Evolutionary conservation across 345 rosid genomes (phyloP), one percentile per base, ranked within the genome.

Genomic region (Gossypium anomalum): DNA sequence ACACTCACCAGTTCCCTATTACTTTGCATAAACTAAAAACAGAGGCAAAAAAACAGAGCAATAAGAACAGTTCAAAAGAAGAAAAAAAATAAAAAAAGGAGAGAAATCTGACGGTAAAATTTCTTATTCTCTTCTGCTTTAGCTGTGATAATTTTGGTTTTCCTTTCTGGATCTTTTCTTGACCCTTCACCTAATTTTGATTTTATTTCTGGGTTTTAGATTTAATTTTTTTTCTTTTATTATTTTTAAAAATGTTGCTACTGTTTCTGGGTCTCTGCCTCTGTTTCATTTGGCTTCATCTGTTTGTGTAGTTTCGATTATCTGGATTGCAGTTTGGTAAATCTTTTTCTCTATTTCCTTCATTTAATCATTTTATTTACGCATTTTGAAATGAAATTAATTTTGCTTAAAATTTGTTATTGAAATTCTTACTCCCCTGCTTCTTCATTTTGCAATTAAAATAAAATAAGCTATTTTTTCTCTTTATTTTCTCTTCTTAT

Each of bases 1-100:
- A 78, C 41, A 74, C 80, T 71, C 88, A 82, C 83, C 89, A 83
- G 83, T 85, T 80, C 13, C 87, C 90, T 72, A 4, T 68, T 57
- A 5, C 10, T 44, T 20, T 67, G n/a, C 62, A 69, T 11, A 56
- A 47, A 23, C 70, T 34, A 55, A 47, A 71, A 34, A 7, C 41
- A 53, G 44, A 58, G 19, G 29, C 15, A 22, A 23, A 57, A 57
- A 58, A 61, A 29, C 19, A 60, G n/a, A 60, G 43, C 44, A 63
- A 63, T 14, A 47, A 47, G 51, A 62, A 10, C 51, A 70, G 2
- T 15, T 49, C 41, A 34, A 34, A 34, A 34, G 41, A 34, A 34
- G 41, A 59, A 75, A 13, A 53, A 65, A 74, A 17, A 7, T 2
- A 61, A 34, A 27, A 4, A 29, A 29, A 6, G 10, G 34, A 44